Evolutionary conservation across 2,329 filamentous ascomycete genomes (phyloP).

Genomic region (Claviceps fusiformis): DNA sequence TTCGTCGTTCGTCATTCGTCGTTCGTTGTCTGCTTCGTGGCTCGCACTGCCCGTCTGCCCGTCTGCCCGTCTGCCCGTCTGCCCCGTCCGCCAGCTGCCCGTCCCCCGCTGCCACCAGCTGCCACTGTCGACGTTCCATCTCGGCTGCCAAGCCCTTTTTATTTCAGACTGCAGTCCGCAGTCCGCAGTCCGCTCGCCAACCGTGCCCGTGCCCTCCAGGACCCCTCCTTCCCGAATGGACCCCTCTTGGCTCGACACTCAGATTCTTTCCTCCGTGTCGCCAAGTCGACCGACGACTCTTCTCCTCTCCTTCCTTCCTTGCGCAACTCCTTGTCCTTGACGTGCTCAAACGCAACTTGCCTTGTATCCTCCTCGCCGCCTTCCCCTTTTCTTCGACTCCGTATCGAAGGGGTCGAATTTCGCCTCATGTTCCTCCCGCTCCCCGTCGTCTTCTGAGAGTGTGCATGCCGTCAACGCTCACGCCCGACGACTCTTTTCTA

Average conservation of each 20-base stretch:
- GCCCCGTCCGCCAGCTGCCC: too few species aligned
- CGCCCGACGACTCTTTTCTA: neutral
- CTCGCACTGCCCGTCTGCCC: too few species aligned
- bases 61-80: too few species aligned
- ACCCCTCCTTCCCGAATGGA: slow-evolving; percentile 5
- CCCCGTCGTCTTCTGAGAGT: neutral
- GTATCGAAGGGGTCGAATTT: neutral
- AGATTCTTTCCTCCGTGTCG: neutral
- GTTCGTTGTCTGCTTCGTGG: too few species aligned
- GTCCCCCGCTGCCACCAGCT: too few species aligned
- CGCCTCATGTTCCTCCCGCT: slow-evolving; percentile 1
- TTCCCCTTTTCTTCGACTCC: neutral
- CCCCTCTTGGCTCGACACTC: slow-evolving; percentile 1
- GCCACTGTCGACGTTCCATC: too few species aligned
- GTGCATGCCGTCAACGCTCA: neutral
- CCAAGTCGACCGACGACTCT: neutral
- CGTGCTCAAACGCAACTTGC: neutral
- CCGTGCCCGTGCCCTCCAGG: neutral
- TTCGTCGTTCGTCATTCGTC: too few species aligned
- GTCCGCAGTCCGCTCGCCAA: too few species aligned
- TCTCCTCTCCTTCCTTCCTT: slow-evolving; percentile 3
- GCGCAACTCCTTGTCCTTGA: slow-evolving; percentile 1
- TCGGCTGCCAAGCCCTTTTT: too few species aligned
- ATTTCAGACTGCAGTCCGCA: too few species aligned
- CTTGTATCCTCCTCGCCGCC: neutral